phyloP scores from a whole-genome alignment of 306 rosid species.

The Cicer judaicum region DNA sequence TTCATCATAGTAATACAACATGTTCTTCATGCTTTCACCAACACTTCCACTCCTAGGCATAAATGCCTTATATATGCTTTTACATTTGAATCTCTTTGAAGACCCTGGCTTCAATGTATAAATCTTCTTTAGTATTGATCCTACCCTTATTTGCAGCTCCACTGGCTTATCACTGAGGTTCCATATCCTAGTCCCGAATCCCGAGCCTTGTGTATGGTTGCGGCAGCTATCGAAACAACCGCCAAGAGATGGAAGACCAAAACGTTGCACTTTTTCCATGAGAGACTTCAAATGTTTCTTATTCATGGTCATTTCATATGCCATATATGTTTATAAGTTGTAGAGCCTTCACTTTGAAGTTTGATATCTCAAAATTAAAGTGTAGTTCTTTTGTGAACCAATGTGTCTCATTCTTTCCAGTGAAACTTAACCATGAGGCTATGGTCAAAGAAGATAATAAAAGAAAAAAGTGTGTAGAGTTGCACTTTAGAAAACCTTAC shows the following conservation, averaged over 20 bases:
- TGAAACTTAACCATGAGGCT: conserved; percentile 7
- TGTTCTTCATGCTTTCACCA: conserved; percentile 63
- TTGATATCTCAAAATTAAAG: conserved; percentile 14
- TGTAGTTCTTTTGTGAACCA: conserved; percentile 22
- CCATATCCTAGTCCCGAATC: conserved; percentile 89
- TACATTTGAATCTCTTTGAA: conserved; percentile 82
- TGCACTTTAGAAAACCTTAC: conserved; percentile 38
- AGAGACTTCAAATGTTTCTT: conserved; percentile 45
- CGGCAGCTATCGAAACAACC: conserved; percentile 85
- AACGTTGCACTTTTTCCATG: conserved; percentile 57
- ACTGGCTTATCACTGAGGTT: conserved; percentile 83
- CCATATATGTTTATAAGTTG: conserved; percentile 28
- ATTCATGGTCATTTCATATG: conserved; percentile 22
- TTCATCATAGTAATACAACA: conserved; percentile 86
- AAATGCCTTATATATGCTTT: conserved; percentile 81
- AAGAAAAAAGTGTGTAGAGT: not conserved
- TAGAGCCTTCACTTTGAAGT: conserved; percentile 14
- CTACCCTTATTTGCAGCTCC: conserved; percentile 94
- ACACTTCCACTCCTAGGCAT: conserved; percentile 61
- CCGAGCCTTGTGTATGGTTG: conserved; percentile 68
- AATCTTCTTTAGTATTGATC: conserved; percentile 80
- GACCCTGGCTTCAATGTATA: conserved; percentile 84
- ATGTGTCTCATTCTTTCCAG: conserved; percentile 1
- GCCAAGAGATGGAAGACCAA: conserved; percentile 57
- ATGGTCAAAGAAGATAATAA: not conserved